phyloP scores from a whole-genome alignment of 2,329 filamentous ascomycete genomes.

The Colletotrichum sojae region DNA sequence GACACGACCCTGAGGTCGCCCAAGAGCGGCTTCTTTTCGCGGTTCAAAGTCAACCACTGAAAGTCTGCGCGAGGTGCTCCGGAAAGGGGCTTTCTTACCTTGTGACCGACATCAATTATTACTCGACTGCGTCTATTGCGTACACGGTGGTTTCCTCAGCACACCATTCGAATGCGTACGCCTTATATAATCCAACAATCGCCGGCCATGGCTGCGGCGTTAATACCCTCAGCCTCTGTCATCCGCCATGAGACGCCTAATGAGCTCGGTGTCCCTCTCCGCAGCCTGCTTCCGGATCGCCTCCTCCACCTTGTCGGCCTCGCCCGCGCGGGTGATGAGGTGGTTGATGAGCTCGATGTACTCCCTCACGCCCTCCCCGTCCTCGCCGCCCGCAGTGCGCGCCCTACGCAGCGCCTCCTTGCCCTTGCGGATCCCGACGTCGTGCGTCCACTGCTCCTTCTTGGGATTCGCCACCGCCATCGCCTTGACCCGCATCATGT shows the following conservation, averaged over 20 bases:
- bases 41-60: slow-evolving; percentile 53
- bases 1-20: slow-evolving; percentile 45
- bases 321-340: slow-evolving; percentile 57
- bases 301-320: slow-evolving; percentile 49
- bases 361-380: slow-evolving; percentile 72
- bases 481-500: slow-evolving; percentile 41
- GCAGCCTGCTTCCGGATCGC: slow-evolving; percentile 61
- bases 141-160: slow-evolving; percentile 9
- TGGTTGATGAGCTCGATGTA: slow-evolving; percentile 71
- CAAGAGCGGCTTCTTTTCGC: slow-evolving; percentile 57
- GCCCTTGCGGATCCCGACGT: slow-evolving; percentile 70
- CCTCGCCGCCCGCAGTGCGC: slow-evolving; percentile 64
- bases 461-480: slow-evolving; percentile 45
- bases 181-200: not conserved
- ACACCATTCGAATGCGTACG: slow-evolving; percentile 17
- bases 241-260: slow-evolving; percentile 64
- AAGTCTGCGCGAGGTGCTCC: not conserved
- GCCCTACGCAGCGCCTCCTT: slow-evolving; percentile 67
- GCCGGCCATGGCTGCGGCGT: not conserved
- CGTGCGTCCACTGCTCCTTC: slow-evolving; percentile 68
- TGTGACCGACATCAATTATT: slow-evolving; percentile 1
- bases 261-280: slow-evolving; percentile 63
- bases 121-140: slow-evolving; percentile 13
- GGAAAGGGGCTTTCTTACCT: slow-evolving; percentile 11
- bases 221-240: slow-evolving; percentile 51